These are phyloP conservation scores for Dendrothele bispora DNA, from an alignment of 768 basidiomycete species.

Conservation along the genomic window DNA sequence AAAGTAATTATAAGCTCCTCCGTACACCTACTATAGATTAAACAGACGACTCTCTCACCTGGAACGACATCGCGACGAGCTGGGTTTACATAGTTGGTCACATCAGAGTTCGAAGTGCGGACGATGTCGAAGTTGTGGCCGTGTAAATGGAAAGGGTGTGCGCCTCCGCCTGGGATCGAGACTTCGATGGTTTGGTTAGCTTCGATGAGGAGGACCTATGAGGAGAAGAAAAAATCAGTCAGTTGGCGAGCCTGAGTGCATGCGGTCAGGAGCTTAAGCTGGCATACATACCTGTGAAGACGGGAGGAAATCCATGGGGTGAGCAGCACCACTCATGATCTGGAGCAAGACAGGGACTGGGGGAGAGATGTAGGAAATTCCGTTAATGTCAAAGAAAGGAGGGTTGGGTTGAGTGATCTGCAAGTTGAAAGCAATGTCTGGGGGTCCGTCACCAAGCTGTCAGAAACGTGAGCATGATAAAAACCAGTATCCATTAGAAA, in stretches of 20 bases:
- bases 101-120: conserved; percentile 18
- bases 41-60: no score
- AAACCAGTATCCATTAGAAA: no score
- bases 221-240: no score
- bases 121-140: conserved; percentile 29
- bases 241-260: no score
- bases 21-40: background rate
- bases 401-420: conserved; percentile 27
- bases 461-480: no score
- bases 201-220: conserved; percentile 28
- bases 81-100: conserved; percentile 26
- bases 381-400: conserved; percentile 31
- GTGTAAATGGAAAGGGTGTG: conserved; percentile 32
- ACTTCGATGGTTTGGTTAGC: conserved; percentile 47
- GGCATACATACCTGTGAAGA: no score
- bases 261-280: no score
- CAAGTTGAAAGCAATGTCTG: conserved; percentile 20
- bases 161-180: conserved; percentile 41
- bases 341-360: conserved; percentile 51
- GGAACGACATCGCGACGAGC: conserved; percentile 24
- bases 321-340: conserved; percentile 48
- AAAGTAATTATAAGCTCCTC: background rate
- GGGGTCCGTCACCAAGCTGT: conserved; percentile 18
- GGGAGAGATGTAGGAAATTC: conserved; percentile 37
- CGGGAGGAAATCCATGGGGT: conserved; percentile 48